Evolutionary conservation across 495 filamentous ascomycete genomes (phyloP).

Genomic region (Tuber umbilicatum): DNA sequence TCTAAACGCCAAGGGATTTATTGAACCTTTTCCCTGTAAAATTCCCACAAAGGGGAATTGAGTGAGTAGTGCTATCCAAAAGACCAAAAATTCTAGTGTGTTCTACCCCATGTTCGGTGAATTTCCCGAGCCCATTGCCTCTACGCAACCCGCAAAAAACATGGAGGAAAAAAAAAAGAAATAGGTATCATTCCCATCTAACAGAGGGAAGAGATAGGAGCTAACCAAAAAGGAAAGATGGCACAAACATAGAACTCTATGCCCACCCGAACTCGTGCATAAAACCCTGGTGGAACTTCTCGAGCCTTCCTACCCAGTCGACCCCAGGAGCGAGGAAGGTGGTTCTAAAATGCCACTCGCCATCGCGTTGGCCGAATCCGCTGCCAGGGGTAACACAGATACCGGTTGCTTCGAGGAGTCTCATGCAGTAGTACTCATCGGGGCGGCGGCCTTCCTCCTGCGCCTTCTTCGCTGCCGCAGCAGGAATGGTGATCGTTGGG

Average conservation of each 20-base stretch:
- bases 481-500: conserved; percentile 76
- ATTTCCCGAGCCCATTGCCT: background rate
- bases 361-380: conserved; percentile 90
- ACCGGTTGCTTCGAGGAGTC: conserved; percentile 84
- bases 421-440: conserved; percentile 91
- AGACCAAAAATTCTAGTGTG: background rate
- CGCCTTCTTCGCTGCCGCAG: conserved; percentile 67
- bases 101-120: background rate
- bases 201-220: background rate
- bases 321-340: conserved; percentile 95
- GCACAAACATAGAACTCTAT: background rate
- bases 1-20: background rate
- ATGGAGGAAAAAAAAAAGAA: background rate
- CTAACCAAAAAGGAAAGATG: background rate
- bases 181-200: background rate
- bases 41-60: background rate
- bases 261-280: conserved; percentile 61
- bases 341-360: conserved; percentile 87
- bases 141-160: background rate
- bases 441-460: conserved; percentile 63
- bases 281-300: conserved; percentile 84
- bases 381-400: conserved; percentile 90
- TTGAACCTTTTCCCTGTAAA: background rate
- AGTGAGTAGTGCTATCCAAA: background rate
- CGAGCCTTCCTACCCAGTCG: conserved; percentile 84